phyloP scores from a whole-genome alignment of 2,329 filamentous ascomycete species.

The Paecilomyces sp. region DNA sequence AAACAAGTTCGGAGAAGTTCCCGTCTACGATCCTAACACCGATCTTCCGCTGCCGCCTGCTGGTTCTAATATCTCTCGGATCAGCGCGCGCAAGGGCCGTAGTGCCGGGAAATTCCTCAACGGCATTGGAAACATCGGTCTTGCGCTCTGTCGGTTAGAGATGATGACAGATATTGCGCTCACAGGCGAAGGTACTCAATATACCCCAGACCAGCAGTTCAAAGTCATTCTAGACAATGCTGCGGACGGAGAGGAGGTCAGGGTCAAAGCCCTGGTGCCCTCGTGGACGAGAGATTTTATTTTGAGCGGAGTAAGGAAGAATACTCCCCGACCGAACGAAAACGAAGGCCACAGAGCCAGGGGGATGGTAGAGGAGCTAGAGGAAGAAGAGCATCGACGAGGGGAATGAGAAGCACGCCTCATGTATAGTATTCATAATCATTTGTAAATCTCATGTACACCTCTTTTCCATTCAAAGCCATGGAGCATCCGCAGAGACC shows the following conservation, averaged over 20 bases:
- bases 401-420: conserved; percentile 11
- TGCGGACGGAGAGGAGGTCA: conserved; percentile 43
- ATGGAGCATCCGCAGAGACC: background rate
- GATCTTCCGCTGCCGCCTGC: conserved; percentile 22
- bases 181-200: conserved; percentile 59
- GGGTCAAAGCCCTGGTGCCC: conserved; percentile 75
- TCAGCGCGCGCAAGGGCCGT: conserved; percentile 49
- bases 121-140: conserved; percentile 75
- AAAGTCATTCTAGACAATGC: conserved; percentile 46
- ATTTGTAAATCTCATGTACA: background rate
- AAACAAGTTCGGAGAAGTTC: conserved; percentile 43
- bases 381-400: conserved; percentile 24
- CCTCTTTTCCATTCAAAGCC: background rate
- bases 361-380: conserved; percentile 29
- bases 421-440: background rate
- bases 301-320: conserved; percentile 30
- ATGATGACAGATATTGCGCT: conserved; percentile 78
- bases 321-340: conserved; percentile 14
- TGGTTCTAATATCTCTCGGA: conserved; percentile 48
- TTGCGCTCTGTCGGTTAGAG: conserved; percentile 80
- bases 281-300: conserved; percentile 57
- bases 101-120: conserved; percentile 74
- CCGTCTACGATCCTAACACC: conserved; percentile 25
- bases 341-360: conserved; percentile 26
- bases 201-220: conserved; percentile 56